Conservation (phyloP, 257 asterid species). For the Coffea eugenioides region DNA sequence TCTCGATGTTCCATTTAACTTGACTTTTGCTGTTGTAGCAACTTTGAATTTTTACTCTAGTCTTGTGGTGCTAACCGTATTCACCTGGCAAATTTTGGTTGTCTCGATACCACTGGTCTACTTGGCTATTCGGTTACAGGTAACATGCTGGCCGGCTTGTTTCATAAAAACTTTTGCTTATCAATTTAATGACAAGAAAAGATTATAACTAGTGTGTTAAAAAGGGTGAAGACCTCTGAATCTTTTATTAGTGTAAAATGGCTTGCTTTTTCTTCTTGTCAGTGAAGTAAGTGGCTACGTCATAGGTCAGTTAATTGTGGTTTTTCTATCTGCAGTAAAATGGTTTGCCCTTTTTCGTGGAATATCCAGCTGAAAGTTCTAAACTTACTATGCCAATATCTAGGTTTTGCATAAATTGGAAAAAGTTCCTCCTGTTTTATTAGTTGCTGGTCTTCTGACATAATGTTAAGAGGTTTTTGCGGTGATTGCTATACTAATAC, state of each 20-base stretch:
- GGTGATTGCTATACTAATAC: slow-evolving; percentile 10
- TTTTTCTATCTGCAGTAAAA: background rate
- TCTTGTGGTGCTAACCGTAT: slow-evolving; percentile 63
- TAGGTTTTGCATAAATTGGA: background rate
- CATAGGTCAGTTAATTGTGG: background rate
- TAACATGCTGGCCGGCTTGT: slow-evolving; percentile 14
- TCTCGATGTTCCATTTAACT: slow-evolving; percentile 82
- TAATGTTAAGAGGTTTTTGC: background rate
- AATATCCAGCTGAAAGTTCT: background rate
- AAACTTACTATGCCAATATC: background rate
- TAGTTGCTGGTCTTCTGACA: background rate
- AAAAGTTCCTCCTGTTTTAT: background rate
- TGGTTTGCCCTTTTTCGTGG: background rate
- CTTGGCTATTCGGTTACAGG: slow-evolving; percentile 90
- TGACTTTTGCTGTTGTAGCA: slow-evolving; percentile 71
- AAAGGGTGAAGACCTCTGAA: background rate
- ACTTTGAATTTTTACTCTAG: slow-evolving; percentile 67
- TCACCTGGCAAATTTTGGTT: slow-evolving; percentile 89
- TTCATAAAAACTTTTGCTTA: background rate
- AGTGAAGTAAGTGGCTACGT: background rate
- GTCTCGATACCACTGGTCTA: slow-evolving; percentile 77
- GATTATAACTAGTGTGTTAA: background rate
- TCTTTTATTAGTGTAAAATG: too few relatives aligned
- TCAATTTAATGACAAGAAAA: background rate
- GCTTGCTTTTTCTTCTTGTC: background rate